Evolutionary conservation across 2,329 filamentous ascomycete genomes (phyloP).

Genomic region (Curvularia lunata): DNA sequence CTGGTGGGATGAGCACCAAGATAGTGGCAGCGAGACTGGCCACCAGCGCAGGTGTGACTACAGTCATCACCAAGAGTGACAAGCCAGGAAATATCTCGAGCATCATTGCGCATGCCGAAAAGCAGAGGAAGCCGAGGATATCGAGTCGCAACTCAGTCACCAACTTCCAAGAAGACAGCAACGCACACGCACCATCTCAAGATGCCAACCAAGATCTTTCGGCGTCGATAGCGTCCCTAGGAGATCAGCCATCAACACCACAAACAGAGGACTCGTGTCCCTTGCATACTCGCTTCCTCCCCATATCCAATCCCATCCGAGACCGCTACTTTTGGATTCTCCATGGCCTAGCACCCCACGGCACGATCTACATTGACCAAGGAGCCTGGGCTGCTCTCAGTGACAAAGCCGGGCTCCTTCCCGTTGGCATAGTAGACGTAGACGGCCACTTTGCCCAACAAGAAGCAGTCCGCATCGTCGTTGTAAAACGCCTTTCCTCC

Average conservation of each 20-base stretch:
- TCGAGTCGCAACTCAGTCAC: constrained; percentile 38
- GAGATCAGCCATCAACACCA: constrained; percentile 41
- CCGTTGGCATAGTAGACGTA: constrained; percentile 88
- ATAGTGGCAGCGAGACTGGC: constrained; percentile 91
- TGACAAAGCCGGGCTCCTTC: constrained; percentile 84
- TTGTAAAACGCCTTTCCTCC: constrained; percentile 66
- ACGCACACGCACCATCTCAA: constrained; percentile 28
- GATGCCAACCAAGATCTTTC: constrained; percentile 30
- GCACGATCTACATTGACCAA: constrained; percentile 90
- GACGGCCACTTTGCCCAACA: constrained; percentile 89
- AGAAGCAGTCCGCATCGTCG: constrained; percentile 86
- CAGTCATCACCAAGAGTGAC: constrained; percentile 92
- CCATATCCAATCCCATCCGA: constrained; percentile 52
- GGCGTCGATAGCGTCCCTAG: constrained; percentile 30
- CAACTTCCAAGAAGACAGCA: constrained; percentile 40
- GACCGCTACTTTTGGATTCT: constrained; percentile 72
- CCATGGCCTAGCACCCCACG: constrained; percentile 87
- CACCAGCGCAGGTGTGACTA: constrained; percentile 93
- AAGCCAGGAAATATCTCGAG: constrained; percentile 88
- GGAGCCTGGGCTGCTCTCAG: constrained; percentile 82
- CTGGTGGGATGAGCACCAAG: constrained; percentile 97
- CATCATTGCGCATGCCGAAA: constrained; percentile 83
- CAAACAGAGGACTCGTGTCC: constrained; percentile 53
- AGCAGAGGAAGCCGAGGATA: constrained; percentile 55
- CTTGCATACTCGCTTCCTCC: constrained; percentile 91